Base-by-base conservation (phyloP, 2,329 filamentous ascomycete genomes). In the Camptophora hylomeconis region DNA sequence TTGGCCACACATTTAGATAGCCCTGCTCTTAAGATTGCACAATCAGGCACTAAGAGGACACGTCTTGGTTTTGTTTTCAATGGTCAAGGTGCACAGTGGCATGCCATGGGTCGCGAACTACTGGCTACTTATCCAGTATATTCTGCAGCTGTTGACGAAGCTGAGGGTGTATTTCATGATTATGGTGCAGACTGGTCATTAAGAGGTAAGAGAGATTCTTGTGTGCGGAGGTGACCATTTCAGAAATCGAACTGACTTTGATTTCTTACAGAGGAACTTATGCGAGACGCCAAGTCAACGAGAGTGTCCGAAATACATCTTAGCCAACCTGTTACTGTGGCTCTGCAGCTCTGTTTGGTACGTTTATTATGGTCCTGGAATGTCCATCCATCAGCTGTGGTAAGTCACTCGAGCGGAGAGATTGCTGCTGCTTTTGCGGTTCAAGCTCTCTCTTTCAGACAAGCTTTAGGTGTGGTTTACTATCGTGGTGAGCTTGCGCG, bases 371-470 rank as follows among this genome's bases (percentile, higher is more conserved):
- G 10, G 20, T 3, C 45, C 43, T 26, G 28, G 36, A 2, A 30
- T 17, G 1, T 48, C 50, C 19, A 30, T 33, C 17, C 15, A 11
- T 30, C 1, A 2, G 51, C 49, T 2, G 58, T 61, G 0, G 50
- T 64, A 2, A 63, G 64, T 2, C 64, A 67, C 38, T 65, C 61
- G 0, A 61, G 57, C 0, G 64, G 64, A 2, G 64, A 68, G 37
- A 66, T 67, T 10, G 57, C 39, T 3, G 58, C 58, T 1, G 61
- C 56, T 0, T 66, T 61, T 28, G 61, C 63, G 0, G 57, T 61
- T 0, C 63, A 63, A 0, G 46, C 54, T 11, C 29, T 71, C 3
- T 47, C 47, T 1, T 49, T 48, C 2, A 27, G 42, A 2, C 56
- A 62, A 7, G 62, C 63, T 3, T 60, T 67, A 3, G 41, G 42